Evolutionary conservation across 148 eudicot genomes (phyloP).

Genomic region (Amaranthus hypochondriacus): DNA sequence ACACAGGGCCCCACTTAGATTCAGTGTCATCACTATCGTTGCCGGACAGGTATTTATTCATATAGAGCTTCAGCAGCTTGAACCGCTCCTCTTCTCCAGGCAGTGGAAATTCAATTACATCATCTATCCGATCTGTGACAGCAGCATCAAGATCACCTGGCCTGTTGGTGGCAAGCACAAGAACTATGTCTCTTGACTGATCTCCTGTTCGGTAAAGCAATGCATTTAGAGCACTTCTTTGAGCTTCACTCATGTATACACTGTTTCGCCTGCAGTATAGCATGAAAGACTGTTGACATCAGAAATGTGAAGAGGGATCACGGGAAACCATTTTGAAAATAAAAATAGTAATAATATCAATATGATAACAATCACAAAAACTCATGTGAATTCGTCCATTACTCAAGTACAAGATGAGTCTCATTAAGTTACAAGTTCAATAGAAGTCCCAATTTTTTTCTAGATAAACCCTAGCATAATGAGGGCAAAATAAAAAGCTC

Average conservation of each 20-base stretch:
- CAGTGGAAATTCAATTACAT: slow-evolving; percentile 87
- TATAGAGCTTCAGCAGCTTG: slow-evolving; percentile 74
- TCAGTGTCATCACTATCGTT: slow-evolving; percentile 21
- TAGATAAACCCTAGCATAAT: too few relatives aligned
- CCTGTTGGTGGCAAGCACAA: slow-evolving; percentile 90
- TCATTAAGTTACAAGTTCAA: too few relatives aligned
- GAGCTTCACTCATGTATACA: slow-evolving; percentile 95
- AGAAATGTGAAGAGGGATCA: neutral
- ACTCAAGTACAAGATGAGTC: too few relatives aligned
- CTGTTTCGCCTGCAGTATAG: slow-evolving; percentile 68
- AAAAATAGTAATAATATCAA: too few relatives aligned
- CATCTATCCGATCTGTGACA: slow-evolving; percentile 89
- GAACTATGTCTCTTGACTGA: slow-evolving; percentile 92
- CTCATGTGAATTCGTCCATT: too few relatives aligned
- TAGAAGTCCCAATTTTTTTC: too few relatives aligned
- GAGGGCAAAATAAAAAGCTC: too few relatives aligned
- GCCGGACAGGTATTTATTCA: slow-evolving; percentile 55
- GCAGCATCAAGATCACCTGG: slow-evolving; percentile 95
- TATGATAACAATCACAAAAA: too few relatives aligned
- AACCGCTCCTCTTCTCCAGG: slow-evolving; percentile 89
- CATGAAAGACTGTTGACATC: neutral
- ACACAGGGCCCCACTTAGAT: slow-evolving; percentile 46
- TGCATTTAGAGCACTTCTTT: slow-evolving; percentile 88
- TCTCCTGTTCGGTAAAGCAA: slow-evolving; percentile 92
- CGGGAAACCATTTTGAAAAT: too few relatives aligned